A percentile compares a stretch with the other conserved stretches of the same genome.
Evolutionary conservation across 1,139 yeast species (phyloP).

Genomic region (Geotrichum cucujoidarum): DNA sequence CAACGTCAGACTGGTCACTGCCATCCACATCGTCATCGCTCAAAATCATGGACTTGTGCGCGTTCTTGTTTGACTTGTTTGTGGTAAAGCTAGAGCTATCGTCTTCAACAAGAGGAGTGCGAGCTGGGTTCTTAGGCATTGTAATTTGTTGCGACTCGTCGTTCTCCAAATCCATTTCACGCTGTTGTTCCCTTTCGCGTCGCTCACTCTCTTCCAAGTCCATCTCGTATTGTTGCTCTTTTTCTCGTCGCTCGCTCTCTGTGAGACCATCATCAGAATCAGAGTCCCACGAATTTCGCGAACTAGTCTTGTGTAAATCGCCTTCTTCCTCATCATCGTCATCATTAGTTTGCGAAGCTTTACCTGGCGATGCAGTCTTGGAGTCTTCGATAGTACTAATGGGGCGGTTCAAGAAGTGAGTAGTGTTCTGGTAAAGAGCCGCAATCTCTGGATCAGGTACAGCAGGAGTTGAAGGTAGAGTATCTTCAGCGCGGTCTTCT

Average conservation of each 20-base stretch:
- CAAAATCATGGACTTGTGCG: background rate
- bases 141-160: background rate
- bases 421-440: slow-evolving; percentile 34
- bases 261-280: no score
- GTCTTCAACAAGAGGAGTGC: background rate
- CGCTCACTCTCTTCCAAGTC: background rate
- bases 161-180: background rate
- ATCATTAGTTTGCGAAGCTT: no score
- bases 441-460: slow-evolving; percentile 29
- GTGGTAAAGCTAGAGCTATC: background rate
- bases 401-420: slow-evolving; percentile 32
- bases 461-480: slow-evolving; percentile 5
- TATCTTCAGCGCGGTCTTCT: background rate
- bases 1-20: background rate
- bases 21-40: background rate
- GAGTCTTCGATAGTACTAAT: slow-evolving; percentile 27
- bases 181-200: background rate
- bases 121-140: slow-evolving; percentile 12
- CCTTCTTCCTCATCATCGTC: background rate
- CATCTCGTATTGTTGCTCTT: no score
- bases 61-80: slow-evolving; percentile 3
- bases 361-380: no score
- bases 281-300: no score
- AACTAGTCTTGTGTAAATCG: background rate
- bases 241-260: no score